Conservation (phyloP, 805 yeast species). For the Nematodospora valgi region DNA sequence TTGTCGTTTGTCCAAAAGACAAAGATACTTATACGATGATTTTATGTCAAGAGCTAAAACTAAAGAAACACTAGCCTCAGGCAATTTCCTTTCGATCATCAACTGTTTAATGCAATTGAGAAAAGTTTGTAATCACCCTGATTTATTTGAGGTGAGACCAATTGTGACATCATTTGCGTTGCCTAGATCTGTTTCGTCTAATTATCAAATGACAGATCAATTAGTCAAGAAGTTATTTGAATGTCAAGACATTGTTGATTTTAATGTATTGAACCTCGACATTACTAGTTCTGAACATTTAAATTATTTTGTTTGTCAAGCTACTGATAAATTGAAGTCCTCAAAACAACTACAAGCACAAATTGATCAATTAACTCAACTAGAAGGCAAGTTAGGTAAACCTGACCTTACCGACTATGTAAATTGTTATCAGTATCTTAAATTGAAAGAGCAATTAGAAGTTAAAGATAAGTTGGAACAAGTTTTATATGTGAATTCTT, state of each 20-base stretch:
- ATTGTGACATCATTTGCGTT: constrained; percentile 86
- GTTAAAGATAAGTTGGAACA: constrained; percentile 55
- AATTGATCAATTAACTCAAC: constrained; percentile 30
- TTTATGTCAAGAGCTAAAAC: constrained; percentile 97
- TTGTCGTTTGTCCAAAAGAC: constrained; percentile 90
- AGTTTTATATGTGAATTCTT: constrained; percentile 56
- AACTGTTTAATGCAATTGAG: constrained; percentile 97
- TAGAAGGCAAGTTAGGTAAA: constrained; percentile 18
- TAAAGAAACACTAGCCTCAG: constrained; percentile 86
- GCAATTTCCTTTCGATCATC: constrained; percentile 90
- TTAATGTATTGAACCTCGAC: constrained; percentile 58
- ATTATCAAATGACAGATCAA: constrained; percentile 42
- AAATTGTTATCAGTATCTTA: constrained; percentile 56
- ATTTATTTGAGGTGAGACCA: constrained; percentile 92
- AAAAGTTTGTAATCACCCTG: constrained; percentile 96
- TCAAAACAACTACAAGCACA: constrained; percentile 43
- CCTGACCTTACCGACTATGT: constrained; percentile 38
- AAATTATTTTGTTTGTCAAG: constrained; percentile 45
- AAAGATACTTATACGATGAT: constrained; percentile 88
- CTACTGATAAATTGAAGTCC: constrained; percentile 46
- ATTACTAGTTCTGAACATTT: constrained; percentile 46
- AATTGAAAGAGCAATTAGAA: constrained; percentile 49
- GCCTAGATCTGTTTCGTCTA: constrained; percentile 56
- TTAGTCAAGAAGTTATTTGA: constrained; percentile 22
- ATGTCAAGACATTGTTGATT: constrained; percentile 30